Conservation (phyloP, 345 rosid species). For the Eucalyptus cloeziana region DNA sequence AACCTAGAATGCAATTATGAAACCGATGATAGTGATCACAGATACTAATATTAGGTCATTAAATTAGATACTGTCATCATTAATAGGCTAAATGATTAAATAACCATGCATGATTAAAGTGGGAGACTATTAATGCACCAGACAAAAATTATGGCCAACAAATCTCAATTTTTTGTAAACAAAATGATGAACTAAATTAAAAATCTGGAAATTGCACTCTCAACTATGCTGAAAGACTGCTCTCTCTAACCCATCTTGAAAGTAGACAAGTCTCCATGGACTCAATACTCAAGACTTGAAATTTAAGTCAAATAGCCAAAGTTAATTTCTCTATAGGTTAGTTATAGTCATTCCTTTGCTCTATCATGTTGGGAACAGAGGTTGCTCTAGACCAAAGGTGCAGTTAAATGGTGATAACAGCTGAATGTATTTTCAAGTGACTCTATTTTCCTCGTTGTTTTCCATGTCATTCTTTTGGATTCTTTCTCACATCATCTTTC, state of each 20-base stretch:
- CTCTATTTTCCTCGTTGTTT: neutral
- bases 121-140: neutral
- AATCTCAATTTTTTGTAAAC: neutral
- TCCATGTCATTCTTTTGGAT: neutral
- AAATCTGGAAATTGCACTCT: neutral
- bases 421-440: neutral
- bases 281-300: neutral
- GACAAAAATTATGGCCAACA: neutral
- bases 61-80: neutral
- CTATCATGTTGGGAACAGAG: neutral
- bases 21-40: neutral
- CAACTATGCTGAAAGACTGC: neutral
- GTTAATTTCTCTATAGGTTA: neutral
- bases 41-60: neutral
- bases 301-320: neutral
- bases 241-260: neutral
- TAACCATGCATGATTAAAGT: neutral
- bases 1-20: neutral
- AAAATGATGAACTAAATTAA: neutral
- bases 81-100: neutral
- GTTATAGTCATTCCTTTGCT: neutral
- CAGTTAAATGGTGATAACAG: neutral
- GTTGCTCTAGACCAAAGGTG: neutral
- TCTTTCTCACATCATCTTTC: neutral
- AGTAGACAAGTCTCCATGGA: neutral